These are phyloP conservation scores for Acacia pycnantha DNA, from an alignment of 331 rosid species.

Conservation along the genomic window DNA sequence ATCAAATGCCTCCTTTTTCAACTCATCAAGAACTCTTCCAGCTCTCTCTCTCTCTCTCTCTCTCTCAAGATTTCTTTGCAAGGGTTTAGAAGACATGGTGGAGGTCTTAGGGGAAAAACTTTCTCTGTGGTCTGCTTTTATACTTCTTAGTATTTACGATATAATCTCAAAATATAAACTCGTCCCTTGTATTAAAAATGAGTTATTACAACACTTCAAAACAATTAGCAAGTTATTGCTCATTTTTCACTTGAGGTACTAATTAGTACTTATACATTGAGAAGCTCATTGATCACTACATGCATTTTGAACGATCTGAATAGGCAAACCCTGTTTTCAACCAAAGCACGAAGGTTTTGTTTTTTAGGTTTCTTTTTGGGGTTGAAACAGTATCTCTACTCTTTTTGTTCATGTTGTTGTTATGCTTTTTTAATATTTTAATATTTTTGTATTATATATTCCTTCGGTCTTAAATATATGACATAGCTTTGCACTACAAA, in stretches of 20 bases:
- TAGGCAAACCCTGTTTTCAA: neutral
- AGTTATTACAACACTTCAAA: neutral
- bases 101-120: neutral
- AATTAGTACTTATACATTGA: neutral
- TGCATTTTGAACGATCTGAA: neutral
- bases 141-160: neutral
- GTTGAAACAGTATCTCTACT: neutral
- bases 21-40: no score
- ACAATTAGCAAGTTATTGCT: neutral
- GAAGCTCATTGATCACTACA: no score
- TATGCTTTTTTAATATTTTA: neutral
- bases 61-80: neutral
- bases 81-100: neutral
- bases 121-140: neutral
- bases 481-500: no score
- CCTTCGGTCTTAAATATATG: no score
- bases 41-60: neutral
- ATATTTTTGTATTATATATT: neutral
- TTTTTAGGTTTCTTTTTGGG: neutral
- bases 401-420: neutral
- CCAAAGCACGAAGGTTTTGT: no score
- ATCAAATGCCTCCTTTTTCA: neutral
- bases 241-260: neutral
- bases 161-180: no score
- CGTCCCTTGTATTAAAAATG: neutral